phyloP scores from a whole-genome alignment of 345 rosid genomes.

The Acer saccharum region DNA sequence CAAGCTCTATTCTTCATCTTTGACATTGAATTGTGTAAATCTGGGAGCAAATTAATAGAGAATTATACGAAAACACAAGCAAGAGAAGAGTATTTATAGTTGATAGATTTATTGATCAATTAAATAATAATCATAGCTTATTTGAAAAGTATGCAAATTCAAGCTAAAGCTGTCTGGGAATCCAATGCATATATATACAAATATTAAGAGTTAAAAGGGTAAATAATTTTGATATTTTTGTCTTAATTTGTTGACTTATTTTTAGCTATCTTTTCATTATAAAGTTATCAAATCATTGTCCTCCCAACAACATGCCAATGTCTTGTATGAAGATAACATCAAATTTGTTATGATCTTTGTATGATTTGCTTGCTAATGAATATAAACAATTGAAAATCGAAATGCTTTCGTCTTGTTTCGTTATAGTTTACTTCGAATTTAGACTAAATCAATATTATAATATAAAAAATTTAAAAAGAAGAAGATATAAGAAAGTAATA shows the following conservation, averaged over 20 bases:
- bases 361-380: not conserved
- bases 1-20: slow-evolving; percentile 23
- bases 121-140: slow-evolving; percentile 17
- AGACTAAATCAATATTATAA: too few relatives aligned
- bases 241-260: slow-evolving; percentile 26
- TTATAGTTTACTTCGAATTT: too few relatives aligned
- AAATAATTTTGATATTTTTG: slow-evolving; percentile 12
- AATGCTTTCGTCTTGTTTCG: too few relatives aligned
- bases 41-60: not conserved
- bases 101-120: slow-evolving; percentile 14
- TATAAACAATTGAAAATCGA: not conserved
- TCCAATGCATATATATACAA: slow-evolving; percentile 26
- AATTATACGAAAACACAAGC: not conserved
- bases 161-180: slow-evolving; percentile 34
- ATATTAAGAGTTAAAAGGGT: not conserved
- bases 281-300: slow-evolving; percentile 2
- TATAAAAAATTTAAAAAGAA: too few relatives aligned
- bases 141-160: slow-evolving; percentile 23
- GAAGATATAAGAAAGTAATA: too few relatives aligned
- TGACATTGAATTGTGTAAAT: not conserved
- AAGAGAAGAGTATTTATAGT: slow-evolving; percentile 15
- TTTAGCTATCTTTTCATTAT: not conserved
- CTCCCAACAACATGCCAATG: not conserved
- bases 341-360: not conserved
- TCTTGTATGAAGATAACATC: not conserved